A percentile compares a stretch with the other conserved stretches of the same genome.
phyloP scores from a whole-genome alignment of 345 rosid genomes.

The Hibiscus tridactylites region DNA sequence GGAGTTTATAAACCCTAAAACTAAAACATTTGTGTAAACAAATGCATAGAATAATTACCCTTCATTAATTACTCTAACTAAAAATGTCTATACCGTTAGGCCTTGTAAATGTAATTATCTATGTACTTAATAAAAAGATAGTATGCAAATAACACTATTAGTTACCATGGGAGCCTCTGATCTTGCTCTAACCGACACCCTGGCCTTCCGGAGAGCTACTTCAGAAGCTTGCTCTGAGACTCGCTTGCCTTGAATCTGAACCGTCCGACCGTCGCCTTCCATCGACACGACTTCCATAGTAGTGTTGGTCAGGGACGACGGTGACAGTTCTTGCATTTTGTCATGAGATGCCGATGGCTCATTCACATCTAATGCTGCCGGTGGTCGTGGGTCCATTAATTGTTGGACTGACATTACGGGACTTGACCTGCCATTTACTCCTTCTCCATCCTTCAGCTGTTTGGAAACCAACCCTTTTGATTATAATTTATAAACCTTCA shows the following conservation, averaged over 20 bases:
- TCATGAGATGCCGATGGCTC: conserved; percentile 23
- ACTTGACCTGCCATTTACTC: conserved; percentile 19
- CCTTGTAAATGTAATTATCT: too few species aligned
- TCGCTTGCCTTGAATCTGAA: conserved; percentile 4
- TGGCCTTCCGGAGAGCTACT: conserved; percentile 43
- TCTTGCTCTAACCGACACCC: conserved; percentile 56
- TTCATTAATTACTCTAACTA: too few species aligned
- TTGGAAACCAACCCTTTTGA: not conserved
- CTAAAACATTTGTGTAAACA: too few species aligned
- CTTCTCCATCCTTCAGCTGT: conserved; percentile 19
- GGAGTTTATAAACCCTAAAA: too few species aligned
- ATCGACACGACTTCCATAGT: conserved; percentile 3
- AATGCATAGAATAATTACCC: too few species aligned
- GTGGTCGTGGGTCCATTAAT: conserved; percentile 33
- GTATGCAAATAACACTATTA: not conserved
- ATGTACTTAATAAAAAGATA: too few species aligned
- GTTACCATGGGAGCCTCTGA: conserved; percentile 43
- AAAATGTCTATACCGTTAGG: too few species aligned
- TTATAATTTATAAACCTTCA: not conserved
- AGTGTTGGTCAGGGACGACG: conserved; percentile 19
- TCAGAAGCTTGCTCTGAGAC: conserved; percentile 24
- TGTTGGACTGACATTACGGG: conserved; percentile 24
- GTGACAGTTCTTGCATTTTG: conserved; percentile 24
- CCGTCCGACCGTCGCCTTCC: conserved; percentile 11
- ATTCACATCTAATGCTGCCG: conserved; percentile 25